A percentile compares a stretch with the other conserved stretches of the same genome.
Conservation (phyloP, 768 basidiomycete species). For the Pisolithus sp. region DNA sequence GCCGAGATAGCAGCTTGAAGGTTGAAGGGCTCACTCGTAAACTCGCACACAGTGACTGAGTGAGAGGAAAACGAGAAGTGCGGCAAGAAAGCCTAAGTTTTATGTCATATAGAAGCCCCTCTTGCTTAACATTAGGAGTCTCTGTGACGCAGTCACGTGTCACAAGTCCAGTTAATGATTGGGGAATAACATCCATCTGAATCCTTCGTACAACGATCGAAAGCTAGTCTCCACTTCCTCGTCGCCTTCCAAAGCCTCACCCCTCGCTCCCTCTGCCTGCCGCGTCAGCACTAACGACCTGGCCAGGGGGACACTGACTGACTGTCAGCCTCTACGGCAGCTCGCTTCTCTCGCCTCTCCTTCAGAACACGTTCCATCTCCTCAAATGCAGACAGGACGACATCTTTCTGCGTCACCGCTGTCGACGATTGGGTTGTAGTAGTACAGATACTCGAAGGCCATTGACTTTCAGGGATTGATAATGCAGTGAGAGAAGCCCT, state of each 20-base stretch:
- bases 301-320: constrained; percentile 17
- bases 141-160: too few species aligned
- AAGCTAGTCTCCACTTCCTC: constrained; percentile 13
- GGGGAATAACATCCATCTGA: constrained; percentile 47
- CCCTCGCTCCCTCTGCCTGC: constrained; percentile 13
- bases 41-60: too few species aligned
- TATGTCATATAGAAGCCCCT: too few species aligned
- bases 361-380: constrained; percentile 57
- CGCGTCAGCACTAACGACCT: constrained; percentile 9
- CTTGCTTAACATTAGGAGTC: too few species aligned
- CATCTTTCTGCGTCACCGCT: constrained; percentile 20
- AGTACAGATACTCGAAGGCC: constrained; percentile 53
- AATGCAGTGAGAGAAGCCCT: constrained; percentile 42
- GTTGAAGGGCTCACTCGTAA: too few species aligned
- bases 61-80: too few species aligned
- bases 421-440: neutral
- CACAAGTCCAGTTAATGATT: constrained; percentile 26
- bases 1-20: too few species aligned
- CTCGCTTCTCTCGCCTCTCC: constrained; percentile 35
- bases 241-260: constrained; percentile 13
- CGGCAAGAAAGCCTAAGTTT: too few species aligned
- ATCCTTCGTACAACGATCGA: constrained; percentile 34
- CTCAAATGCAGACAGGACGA: constrained; percentile 60
- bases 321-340: constrained; percentile 31
- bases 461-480: constrained; percentile 50